Evolutionary conservation across 2,329 filamentous ascomycete genomes (phyloP).

Genomic region (Cercospora beticola): DNA sequence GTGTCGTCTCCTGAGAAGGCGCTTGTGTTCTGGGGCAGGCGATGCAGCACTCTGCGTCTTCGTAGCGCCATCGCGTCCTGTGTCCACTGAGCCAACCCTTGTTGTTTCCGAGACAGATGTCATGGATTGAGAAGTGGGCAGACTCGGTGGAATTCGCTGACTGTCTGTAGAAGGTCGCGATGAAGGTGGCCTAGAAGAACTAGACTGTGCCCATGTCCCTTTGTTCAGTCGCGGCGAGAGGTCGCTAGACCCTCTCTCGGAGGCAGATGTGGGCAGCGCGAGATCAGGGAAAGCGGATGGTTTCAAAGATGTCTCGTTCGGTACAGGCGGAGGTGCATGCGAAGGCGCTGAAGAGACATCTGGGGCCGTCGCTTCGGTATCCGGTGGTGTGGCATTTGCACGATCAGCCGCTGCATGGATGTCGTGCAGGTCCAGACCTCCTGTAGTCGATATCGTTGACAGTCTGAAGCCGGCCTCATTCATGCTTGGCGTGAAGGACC

Average conservation of each 20-base stretch:
- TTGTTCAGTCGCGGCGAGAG: conserved; percentile 32
- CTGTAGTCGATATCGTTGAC: conserved; percentile 37
- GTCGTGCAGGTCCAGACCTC: conserved; percentile 40
- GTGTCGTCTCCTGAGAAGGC: conserved; percentile 76
- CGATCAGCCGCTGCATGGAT: conserved; percentile 34
- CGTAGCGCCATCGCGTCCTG: conserved; percentile 25
- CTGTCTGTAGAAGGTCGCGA: conserved; percentile 37
- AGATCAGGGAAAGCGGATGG: conserved; percentile 32
- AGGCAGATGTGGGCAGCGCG: conserved; percentile 22
- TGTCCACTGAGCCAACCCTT: conserved; percentile 32
- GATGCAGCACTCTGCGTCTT: conserved; percentile 29
- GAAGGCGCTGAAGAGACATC: conserved; percentile 38
- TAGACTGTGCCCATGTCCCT: conserved; percentile 30
- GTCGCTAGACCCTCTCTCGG: conserved; percentile 34
- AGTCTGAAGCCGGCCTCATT: conserved; percentile 31
- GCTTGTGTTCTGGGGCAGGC: conserved; percentile 55
- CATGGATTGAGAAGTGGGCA: conserved; percentile 37
- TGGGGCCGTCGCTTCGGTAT: conserved; percentile 19
- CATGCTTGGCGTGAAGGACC: conserved; percentile 24
- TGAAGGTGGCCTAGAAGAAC: conserved; percentile 22
- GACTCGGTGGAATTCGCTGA: conserved; percentile 28
- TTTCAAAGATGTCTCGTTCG: conserved; percentile 20
- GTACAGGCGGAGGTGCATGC: conserved; percentile 49
- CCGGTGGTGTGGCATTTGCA: conserved; percentile 19
- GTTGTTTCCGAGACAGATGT: conserved; percentile 37